These are phyloP conservation scores for Epichloe sp. DNA, from an alignment of 2,329 filamentous ascomycete genomes.

Conservation along the genomic window DNA sequence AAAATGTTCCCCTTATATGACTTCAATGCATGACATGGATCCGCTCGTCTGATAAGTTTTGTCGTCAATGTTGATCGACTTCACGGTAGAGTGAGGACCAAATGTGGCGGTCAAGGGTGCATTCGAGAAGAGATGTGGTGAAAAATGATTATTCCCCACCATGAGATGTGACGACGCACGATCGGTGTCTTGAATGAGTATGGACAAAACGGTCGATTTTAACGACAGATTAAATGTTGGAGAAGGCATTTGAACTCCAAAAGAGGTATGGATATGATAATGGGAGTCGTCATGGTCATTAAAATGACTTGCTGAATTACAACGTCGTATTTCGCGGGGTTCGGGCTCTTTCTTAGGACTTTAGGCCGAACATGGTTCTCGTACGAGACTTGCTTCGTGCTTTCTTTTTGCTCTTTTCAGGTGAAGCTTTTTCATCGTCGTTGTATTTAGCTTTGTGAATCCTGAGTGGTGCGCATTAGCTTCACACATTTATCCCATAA, in stretches of 20 bases:
- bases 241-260: conserved; percentile 18
- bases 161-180: conserved; percentile 1
- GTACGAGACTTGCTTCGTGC: conserved; percentile 63
- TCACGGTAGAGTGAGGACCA: neutral
- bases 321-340: neutral
- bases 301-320: conserved; percentile 1
- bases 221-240: conserved; percentile 1
- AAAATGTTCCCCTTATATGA: neutral
- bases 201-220: neutral
- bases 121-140: neutral
- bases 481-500: neutral
- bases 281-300: conserved; percentile 19
- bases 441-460: conserved; percentile 95
- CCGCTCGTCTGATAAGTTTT: neutral
- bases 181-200: neutral
- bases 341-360: conserved; percentile 11
- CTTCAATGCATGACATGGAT: neutral
- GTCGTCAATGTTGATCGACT: neutral
- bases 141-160: neutral
- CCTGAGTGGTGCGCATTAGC: conserved; percentile 34
- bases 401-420: conserved; percentile 42
- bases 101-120: neutral
- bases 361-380: conserved; percentile 55
- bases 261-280: conserved; percentile 16
- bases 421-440: conserved; percentile 39